Evolutionary conservation across 106 monocot genomes (phyloP).

Genomic region (Allium sativum): DNA sequence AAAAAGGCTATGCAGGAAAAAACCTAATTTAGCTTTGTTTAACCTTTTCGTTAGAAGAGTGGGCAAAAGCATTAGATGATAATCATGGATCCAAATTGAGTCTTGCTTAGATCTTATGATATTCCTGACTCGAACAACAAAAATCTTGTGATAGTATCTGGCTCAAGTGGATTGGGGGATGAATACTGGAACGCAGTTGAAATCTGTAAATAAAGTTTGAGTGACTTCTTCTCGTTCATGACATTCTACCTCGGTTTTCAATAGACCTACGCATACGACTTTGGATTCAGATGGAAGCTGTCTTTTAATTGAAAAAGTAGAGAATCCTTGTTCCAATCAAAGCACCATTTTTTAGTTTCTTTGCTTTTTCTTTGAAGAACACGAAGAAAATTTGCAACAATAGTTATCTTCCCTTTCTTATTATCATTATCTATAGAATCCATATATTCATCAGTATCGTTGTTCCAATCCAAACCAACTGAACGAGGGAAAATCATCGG

Average conservation of each 20-base stretch:
- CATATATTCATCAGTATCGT: background rate
- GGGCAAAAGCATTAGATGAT: slow-evolving; percentile 82
- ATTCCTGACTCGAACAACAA: slow-evolving; percentile 56
- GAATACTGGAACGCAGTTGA: slow-evolving; percentile 69
- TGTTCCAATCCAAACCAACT: background rate
- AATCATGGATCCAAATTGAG: slow-evolving; percentile 87
- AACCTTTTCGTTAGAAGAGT: slow-evolving; percentile 52
- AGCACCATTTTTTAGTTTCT: slow-evolving; percentile 10
- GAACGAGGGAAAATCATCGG: slow-evolving; percentile 4
- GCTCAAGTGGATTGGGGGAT: slow-evolving; percentile 30
- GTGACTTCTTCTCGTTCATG: slow-evolving; percentile 18
- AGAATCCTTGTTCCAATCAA: slow-evolving; percentile 18
- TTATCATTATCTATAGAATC: background rate
- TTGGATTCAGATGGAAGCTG: slow-evolving; percentile 14
- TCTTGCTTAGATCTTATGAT: slow-evolving; percentile 66
- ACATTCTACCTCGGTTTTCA: slow-evolving; percentile 3
- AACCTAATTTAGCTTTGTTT: slow-evolving; percentile 54
- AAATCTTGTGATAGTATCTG: slow-evolving; percentile 61
- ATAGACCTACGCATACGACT: slow-evolving; percentile 11
- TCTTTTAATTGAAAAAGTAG: slow-evolving; percentile 14
- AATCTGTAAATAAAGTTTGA: slow-evolving; percentile 10
- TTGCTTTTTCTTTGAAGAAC: background rate
- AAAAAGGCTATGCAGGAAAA: slow-evolving; percentile 78
- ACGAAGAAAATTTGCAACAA: slow-evolving; percentile 8
- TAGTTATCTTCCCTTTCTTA: background rate